These are phyloP conservation scores for Zygoascus biomembranicola DNA, from an alignment of 805 yeast genomes.

Conservation along the genomic window DNA sequence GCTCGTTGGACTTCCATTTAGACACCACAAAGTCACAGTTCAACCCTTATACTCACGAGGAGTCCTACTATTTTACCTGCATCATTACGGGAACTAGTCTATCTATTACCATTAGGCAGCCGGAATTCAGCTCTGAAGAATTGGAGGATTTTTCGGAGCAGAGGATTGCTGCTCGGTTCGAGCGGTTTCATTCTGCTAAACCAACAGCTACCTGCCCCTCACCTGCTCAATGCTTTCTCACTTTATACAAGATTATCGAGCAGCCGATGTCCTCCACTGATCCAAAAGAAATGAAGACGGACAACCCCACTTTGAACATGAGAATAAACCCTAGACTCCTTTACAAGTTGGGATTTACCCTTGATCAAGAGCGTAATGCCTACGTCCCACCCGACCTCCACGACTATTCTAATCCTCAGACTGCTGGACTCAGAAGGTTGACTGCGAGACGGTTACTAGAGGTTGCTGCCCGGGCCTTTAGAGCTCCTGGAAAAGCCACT, in stretches of 20 bases:
- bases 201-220: constrained; percentile 37
- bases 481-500: constrained; percentile 1
- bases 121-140: constrained; percentile 39
- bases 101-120: constrained; percentile 15
- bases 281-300: constrained; percentile 46
- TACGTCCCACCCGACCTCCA: constrained; percentile 18
- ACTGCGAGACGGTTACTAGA: constrained; percentile 14
- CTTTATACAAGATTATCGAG: constrained; percentile 52
- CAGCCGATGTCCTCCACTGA: constrained; percentile 54
- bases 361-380: constrained; percentile 10
- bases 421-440: constrained; percentile 8
- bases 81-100: constrained; percentile 15
- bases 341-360: constrained; percentile 20
- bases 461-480: constrained; percentile 8
- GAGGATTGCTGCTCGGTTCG: constrained; percentile 45
- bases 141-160: constrained; percentile 39
- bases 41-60: neutral
- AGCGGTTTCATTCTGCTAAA: constrained; percentile 22
- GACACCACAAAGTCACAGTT: neutral
- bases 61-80: constrained; percentile 16
- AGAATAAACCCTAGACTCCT: constrained; percentile 51
- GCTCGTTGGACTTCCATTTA: constrained; percentile 6
- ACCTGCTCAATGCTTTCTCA: constrained; percentile 49
- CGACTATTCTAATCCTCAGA: constrained; percentile 12
- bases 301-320: constrained; percentile 45